A percentile compares a stretch with the other conserved stretches of the same genome.
phyloP scores from a whole-genome alignment of 768 basidiomycete species.

The Cytidiella melzeri region DNA sequence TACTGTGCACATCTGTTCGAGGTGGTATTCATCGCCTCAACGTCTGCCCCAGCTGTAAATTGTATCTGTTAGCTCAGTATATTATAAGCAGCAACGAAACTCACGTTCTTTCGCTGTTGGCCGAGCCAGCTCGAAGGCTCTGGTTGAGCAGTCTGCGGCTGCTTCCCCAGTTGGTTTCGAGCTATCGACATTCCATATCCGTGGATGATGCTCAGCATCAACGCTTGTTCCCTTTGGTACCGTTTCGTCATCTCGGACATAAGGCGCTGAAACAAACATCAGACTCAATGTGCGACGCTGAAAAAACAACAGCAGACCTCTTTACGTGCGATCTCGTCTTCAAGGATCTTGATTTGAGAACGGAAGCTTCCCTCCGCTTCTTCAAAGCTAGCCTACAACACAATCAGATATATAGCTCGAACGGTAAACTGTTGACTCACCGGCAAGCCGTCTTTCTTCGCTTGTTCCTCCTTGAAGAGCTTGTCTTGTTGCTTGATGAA shows the following conservation, averaged over 20 bases:
- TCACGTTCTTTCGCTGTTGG: slow-evolving; percentile 52
- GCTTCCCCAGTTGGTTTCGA: slow-evolving; percentile 52
- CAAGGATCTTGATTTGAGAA: slow-evolving; percentile 25
- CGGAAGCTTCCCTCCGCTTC: slow-evolving; percentile 52
- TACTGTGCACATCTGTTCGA: too few relatives aligned
- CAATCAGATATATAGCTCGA: not conserved
- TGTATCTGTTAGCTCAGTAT: not conserved
- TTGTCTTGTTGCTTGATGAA: slow-evolving; percentile 93
- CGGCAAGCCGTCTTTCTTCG: slow-evolving; percentile 43
- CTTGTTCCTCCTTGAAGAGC: slow-evolving; percentile 76
- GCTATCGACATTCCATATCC: slow-evolving; percentile 57
- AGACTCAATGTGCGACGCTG: slow-evolving; percentile 17
- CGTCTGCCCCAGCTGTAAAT: slow-evolving; percentile 23
- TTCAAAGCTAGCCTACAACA: slow-evolving; percentile 49
- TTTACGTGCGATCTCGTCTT: slow-evolving; percentile 37
- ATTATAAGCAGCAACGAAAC: slow-evolving; percentile 8
- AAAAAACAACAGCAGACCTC: slow-evolving; percentile 34
- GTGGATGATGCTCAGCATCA: slow-evolving; percentile 77
- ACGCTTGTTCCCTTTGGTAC: slow-evolving; percentile 71
- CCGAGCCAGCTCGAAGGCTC: slow-evolving; percentile 67
- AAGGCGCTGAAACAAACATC: slow-evolving; percentile 29
- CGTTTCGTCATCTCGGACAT: slow-evolving; percentile 47
- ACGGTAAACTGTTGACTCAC: slow-evolving; percentile 28
- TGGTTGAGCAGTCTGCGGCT: slow-evolving; percentile 32
- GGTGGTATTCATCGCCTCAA: slow-evolving; percentile 22